A percentile compares a stretch with the other conserved stretches of the same genome.
These are phyloP conservation scores for Aspergillus jensenii DNA, from an alignment of 2,329 filamentous ascomycete genomes.

Conservation along the genomic window DNA sequence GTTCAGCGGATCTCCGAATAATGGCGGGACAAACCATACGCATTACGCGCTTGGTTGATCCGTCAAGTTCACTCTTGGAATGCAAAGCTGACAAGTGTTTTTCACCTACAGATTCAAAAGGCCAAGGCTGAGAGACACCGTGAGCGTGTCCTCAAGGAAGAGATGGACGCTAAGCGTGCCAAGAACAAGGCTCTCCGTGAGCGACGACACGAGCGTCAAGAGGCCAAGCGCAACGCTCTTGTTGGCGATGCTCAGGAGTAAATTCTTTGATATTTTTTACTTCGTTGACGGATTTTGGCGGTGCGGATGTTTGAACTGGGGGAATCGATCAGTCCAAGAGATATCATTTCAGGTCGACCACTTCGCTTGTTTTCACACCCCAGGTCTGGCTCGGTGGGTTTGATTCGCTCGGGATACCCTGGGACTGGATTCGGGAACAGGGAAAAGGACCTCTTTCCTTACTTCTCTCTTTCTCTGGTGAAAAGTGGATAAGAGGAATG, in stretches of 20 bases:
- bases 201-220: conserved; percentile 90
- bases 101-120: conserved; percentile 81
- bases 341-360: conserved; percentile 29
- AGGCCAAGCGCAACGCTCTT: conserved; percentile 86
- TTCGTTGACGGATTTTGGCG: conserved; percentile 35
- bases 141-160: conserved; percentile 94
- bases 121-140: conserved; percentile 99
- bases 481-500: conserved; percentile 10
- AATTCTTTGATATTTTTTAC: conserved; percentile 24
- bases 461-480: conserved; percentile 15
- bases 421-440: conserved; percentile 20
- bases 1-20: conserved; percentile 35
- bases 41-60: too few relatives aligned
- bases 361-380: conserved; percentile 23
- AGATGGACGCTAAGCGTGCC: conserved; percentile 99
- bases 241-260: conserved; percentile 65
- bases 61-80: too few relatives aligned
- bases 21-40: neutral
- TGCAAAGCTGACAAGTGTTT: conserved; percentile 21
- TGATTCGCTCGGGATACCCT: conserved; percentile 21
- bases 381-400: conserved; percentile 23
- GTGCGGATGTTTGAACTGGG: conserved; percentile 37
- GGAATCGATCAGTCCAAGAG: conserved; percentile 30
- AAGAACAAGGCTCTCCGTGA: conserved; percentile 99
- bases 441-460: conserved; percentile 15